Conservation (phyloP, 2,329 filamentous ascomycete species). For the Xylaria sp. region DNA sequence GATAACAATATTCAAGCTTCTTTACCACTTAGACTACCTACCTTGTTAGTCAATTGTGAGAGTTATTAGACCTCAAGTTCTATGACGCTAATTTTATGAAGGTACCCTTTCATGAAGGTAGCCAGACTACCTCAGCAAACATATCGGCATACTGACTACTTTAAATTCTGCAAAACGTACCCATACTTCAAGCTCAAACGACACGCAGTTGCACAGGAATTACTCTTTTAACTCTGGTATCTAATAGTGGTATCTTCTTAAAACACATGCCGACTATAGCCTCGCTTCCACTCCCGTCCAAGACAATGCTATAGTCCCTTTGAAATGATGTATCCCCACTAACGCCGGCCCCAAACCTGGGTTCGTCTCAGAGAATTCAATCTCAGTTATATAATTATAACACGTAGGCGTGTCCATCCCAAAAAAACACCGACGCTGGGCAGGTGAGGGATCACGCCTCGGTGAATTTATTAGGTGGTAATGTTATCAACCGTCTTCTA, state of each 20-base stretch:
- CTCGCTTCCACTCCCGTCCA: background rate
- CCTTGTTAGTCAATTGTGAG: too few relatives aligned
- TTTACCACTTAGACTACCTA: too few relatives aligned
- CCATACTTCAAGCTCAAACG: too few relatives aligned
- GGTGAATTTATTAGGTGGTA: conserved; percentile 1
- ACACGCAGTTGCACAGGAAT: background rate
- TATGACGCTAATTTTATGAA: too few relatives aligned
- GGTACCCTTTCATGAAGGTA: too few relatives aligned
- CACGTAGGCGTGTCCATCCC: background rate
- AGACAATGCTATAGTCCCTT: background rate
- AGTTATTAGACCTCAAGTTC: too few relatives aligned
- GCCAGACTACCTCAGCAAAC: too few relatives aligned
- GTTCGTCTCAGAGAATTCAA: background rate
- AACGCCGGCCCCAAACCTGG: conserved; percentile 18
- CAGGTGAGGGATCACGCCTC: background rate
- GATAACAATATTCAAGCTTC: too few relatives aligned
- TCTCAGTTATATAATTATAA: background rate
- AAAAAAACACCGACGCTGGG: background rate
- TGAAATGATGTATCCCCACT: conserved; percentile 1
- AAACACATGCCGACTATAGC: conserved; percentile 11
- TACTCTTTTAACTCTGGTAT: conserved; percentile 9
- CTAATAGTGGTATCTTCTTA: conserved; percentile 23
- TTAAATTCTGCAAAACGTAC: too few relatives aligned
- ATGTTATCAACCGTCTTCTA: background rate
- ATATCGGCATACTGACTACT: background rate